Base-by-base conservation (phyloP, 345 rosid species). In the Boechera divaricarpa region DNA sequence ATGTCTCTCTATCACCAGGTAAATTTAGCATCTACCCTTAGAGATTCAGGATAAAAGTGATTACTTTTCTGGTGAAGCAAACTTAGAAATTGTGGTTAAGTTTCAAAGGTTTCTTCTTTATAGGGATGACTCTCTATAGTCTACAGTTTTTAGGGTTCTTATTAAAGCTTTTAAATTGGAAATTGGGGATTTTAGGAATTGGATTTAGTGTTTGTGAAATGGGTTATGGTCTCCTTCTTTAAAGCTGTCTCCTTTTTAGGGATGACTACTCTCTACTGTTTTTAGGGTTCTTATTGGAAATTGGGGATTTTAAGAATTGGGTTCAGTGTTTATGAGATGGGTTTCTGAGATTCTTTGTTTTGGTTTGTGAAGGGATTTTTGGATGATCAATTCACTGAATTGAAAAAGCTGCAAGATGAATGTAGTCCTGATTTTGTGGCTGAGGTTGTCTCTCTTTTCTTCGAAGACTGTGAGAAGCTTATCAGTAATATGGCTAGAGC, bases 361-460 rank as follows among this genome's bases (percentile, higher is more conserved):
- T 53, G 10, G 11, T 59, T 15, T 78, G 64, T 67, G 44, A 72
- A 90, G 95, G 88, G 89, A 18, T 82, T 70, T 72, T 68, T 91
- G 75, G 98, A 94, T 79, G 96, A 94, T 39, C 97, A 91, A 81
- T 90, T 91, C 76, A 78, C 83, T 18, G 90, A 89, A 82, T 75
- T 94, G 71, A 93, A 85, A 81, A 87, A 89, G 84, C 86, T 91
- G 67, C 93, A 90, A 84, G 98, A 94, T 79, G 98, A 89, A 58
- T 87, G 82, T 81, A 91, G 82, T 72, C 97, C 96, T 67, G 89
- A 86, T 81, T 91, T 91, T 82, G 90, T 89, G 38, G 70, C 79
- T 38, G 96, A 91, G 81, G 91, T 94, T 77, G 87, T 83, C 28
- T 55, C 86, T 72, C 88, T 89, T 55, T 94, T 91, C 90, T 91